Percentiles rank a stretch among this genome's conserved stretches.
phyloP scores from a whole-genome alignment of 2,329 filamentous ascomycete genomes.

The Ophiostoma perfectum region DNA sequence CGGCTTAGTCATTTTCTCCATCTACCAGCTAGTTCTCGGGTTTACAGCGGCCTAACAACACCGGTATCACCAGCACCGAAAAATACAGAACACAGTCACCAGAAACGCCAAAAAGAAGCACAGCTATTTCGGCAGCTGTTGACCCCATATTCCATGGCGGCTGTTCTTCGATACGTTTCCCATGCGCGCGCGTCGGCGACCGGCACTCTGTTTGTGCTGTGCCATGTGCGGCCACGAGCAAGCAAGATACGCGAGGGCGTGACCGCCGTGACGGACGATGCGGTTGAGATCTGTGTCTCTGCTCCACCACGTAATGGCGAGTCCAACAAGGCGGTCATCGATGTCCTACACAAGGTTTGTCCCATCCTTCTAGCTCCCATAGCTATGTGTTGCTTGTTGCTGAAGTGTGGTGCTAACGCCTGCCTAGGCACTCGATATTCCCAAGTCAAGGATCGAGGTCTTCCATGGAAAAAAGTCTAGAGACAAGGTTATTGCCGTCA shows the following conservation, averaged over 20 bases:
- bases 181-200: constrained; percentile 43
- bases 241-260: constrained; percentile 59
- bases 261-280: constrained; percentile 48
- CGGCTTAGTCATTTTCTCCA: constrained; percentile 2
- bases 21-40: neutral
- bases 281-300: constrained; percentile 60
- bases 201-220: constrained; percentile 53
- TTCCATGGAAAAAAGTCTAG: constrained; percentile 58
- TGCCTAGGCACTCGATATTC: constrained; percentile 50
- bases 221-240: constrained; percentile 62
- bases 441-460: constrained; percentile 60
- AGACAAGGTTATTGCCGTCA: constrained; percentile 55
- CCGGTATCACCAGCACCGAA: neutral
- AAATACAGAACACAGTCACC: neutral
- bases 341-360: constrained; percentile 55
- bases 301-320: constrained; percentile 62
- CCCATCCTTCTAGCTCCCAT: neutral
- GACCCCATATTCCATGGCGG: constrained; percentile 17
- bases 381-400: neutral
- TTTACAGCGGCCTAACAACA: neutral
- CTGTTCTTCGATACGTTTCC: constrained; percentile 42
- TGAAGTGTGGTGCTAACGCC: neutral
- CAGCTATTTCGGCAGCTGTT: neutral
- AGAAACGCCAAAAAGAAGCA: neutral
- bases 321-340: constrained; percentile 61